Evolutionary conservation across 2,329 filamentous ascomycete genomes (phyloP).

Genomic region (Clarireedia paspali): DNA sequence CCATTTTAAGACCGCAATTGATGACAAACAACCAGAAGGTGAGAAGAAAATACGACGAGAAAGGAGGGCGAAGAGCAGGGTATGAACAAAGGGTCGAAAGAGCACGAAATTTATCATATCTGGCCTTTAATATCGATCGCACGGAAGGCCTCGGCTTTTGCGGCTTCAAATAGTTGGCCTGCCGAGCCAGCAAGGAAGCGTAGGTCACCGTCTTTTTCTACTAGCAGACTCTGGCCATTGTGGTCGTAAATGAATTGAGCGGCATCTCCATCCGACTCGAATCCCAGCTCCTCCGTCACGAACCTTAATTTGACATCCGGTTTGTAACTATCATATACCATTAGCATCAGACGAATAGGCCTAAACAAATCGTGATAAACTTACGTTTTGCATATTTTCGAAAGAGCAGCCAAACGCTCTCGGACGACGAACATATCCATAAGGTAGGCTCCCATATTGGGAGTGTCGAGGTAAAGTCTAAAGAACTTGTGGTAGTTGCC

Average conservation of each 20-base stretch:
- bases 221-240: constrained; percentile 65
- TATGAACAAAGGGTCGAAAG: constrained; percentile 9
- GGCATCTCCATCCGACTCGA: constrained; percentile 86
- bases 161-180: constrained; percentile 62
- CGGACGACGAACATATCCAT: constrained; percentile 99
- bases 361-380: constrained; percentile 33
- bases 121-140: constrained; percentile 97
- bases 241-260: constrained; percentile 84
- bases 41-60: constrained; percentile 11
- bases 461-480: constrained; percentile 86
- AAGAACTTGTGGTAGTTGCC: constrained; percentile 99
- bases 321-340: constrained; percentile 63
- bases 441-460: constrained; percentile 94
- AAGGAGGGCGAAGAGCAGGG: constrained; percentile 7
- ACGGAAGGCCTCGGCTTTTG: constrained; percentile 67
- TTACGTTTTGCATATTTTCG: constrained; percentile 91
- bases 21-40: not conserved
- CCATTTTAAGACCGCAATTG: not conserved
- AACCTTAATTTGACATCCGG: constrained; percentile 82
- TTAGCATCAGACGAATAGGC: constrained; percentile 38
- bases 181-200: constrained; percentile 70
- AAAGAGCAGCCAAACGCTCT: constrained; percentile 83
- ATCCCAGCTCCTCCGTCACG: constrained; percentile 91
- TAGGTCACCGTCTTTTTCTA: constrained; percentile 68
- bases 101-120: constrained; percentile 46